These are phyloP conservation scores for Tremella fuciformis DNA, from an alignment of 768 basidiomycete genomes.

Conservation along the genomic window DNA sequence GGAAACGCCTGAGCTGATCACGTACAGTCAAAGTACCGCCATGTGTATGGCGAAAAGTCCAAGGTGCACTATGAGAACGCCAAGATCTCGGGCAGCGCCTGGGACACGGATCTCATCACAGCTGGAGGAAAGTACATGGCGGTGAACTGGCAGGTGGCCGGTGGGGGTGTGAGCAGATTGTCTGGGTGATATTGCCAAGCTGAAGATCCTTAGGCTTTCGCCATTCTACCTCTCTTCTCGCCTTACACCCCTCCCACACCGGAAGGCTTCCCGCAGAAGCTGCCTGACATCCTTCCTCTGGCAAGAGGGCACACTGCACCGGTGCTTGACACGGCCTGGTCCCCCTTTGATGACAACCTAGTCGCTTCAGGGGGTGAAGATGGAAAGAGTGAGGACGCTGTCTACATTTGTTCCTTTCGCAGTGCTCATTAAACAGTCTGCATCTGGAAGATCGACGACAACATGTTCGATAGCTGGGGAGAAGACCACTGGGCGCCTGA, in stretches of 20 bases:
- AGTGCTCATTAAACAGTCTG: constrained; percentile 54
- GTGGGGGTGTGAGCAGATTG: constrained; percentile 42
- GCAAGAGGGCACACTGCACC: constrained; percentile 65
- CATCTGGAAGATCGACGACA: constrained; percentile 80
- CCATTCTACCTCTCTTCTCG: constrained; percentile 70
- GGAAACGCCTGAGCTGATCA: constrained; percentile 4
- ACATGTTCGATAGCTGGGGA: constrained; percentile 78
- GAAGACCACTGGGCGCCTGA: constrained; percentile 73
- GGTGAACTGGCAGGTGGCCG: constrained; percentile 75
- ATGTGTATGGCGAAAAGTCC: constrained; percentile 83
- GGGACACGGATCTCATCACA: constrained; percentile 91
- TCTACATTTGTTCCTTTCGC: neutral
- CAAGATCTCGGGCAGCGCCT: constrained; percentile 82
- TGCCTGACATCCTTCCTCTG: constrained; percentile 88
- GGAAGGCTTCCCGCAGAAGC: constrained; percentile 65
- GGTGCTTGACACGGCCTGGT: constrained; percentile 90
- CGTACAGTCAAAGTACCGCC: constrained; percentile 74
- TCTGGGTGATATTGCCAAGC: neutral
- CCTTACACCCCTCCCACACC: constrained; percentile 61
- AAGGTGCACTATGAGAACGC: constrained; percentile 60
- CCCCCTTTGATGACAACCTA: constrained; percentile 83
- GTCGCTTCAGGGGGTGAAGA: constrained; percentile 93
- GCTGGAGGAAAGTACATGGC: constrained; percentile 85
- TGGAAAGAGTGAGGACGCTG: constrained; percentile 62
- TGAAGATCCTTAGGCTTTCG: constrained; percentile 62